Evolutionary conservation across 306 rosid genomes (phyloP).

Genomic region (Acacia confusa): DNA sequence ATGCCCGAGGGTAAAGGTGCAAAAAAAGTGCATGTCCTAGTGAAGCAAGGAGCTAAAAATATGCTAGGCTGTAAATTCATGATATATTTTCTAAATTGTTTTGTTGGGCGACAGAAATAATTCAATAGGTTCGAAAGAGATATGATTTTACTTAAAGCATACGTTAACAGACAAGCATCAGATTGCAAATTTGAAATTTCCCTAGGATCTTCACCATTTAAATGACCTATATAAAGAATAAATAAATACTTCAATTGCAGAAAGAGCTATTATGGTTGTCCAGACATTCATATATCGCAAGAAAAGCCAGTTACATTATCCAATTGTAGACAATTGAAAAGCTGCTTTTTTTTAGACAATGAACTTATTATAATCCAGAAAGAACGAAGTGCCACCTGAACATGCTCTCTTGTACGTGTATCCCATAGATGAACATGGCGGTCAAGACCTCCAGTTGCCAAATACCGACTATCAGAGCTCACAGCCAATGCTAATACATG

Average conservation of each 20-base stretch:
- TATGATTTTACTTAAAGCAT: neutral
- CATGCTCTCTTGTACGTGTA: constrained; percentile 80
- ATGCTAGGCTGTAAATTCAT: neutral
- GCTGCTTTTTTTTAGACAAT: neutral
- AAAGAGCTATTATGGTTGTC: neutral
- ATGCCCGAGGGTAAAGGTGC: neutral
- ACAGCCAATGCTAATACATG: constrained; percentile 68
- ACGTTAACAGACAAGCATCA: neutral
- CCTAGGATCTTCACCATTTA: neutral
- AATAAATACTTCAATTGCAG: neutral
- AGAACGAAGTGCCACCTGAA: constrained; percentile 57
- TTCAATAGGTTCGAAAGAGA: neutral
- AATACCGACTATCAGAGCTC: constrained; percentile 90
- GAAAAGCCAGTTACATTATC: neutral
- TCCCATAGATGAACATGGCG: constrained; percentile 99
- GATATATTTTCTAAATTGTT: neutral
- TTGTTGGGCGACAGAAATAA: neutral
- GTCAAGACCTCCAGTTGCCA: constrained; percentile 89
- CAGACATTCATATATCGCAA: neutral
- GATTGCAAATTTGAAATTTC: neutral
- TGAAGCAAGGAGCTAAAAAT: neutral
- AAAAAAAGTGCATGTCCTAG: neutral
- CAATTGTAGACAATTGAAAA: neutral
- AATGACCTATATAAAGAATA: neutral
- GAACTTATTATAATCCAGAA: neutral